Conservation (phyloP, 2,329 filamentous ascomycete species). For the Leptosphaerulina australis region DNA sequence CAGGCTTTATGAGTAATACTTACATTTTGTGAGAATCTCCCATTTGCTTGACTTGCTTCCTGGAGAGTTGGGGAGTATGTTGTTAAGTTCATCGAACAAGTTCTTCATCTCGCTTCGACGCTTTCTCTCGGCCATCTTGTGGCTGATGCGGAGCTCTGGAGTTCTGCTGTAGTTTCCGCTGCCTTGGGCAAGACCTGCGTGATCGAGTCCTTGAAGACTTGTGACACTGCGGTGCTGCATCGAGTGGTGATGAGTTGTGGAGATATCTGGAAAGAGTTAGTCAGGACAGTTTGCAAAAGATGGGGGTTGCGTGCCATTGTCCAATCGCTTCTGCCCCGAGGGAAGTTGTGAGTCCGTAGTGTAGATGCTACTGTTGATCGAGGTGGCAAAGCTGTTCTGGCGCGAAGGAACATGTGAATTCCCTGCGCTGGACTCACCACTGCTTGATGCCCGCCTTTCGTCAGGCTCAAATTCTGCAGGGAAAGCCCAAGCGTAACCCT, state of each 20-base stretch:
- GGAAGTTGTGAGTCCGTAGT: slow-evolving; percentile 76
- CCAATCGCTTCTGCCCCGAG: slow-evolving; percentile 72
- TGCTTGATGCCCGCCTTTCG: slow-evolving; percentile 56
- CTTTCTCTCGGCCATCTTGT: slow-evolving; percentile 85
- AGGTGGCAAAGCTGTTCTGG: slow-evolving; percentile 77
- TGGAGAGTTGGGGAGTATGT: slow-evolving; percentile 78
- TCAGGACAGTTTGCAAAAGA: slow-evolving; percentile 8
- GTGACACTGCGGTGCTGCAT: slow-evolving; percentile 76
- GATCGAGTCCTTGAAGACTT: slow-evolving; percentile 67
- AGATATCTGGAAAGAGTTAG: slow-evolving; percentile 47
- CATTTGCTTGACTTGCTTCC: slow-evolving; percentile 88
- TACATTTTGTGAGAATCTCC: slow-evolving; percentile 87
- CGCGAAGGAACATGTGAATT: slow-evolving; percentile 66
- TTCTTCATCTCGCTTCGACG: slow-evolving; percentile 88
- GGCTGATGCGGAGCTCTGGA: slow-evolving; percentile 79
- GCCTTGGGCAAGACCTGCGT: slow-evolving; percentile 58
- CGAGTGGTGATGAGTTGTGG: slow-evolving; percentile 71
- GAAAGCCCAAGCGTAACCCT: slow-evolving; percentile 84
- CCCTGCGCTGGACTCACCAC: slow-evolving; percentile 55
- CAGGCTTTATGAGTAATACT: slow-evolving; percentile 29
- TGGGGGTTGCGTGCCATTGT: slow-evolving; percentile 59
- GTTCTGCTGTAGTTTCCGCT: slow-evolving; percentile 81
- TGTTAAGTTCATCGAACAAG: slow-evolving; percentile 79
- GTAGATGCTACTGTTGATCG: slow-evolving; percentile 78
- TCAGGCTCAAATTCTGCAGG: slow-evolving; percentile 71